Evolutionary conservation across 1,139 yeast species (phyloP), one percentile per base, ranked within the genome.

Genomic region (Protomyces macrosporus): DNA sequence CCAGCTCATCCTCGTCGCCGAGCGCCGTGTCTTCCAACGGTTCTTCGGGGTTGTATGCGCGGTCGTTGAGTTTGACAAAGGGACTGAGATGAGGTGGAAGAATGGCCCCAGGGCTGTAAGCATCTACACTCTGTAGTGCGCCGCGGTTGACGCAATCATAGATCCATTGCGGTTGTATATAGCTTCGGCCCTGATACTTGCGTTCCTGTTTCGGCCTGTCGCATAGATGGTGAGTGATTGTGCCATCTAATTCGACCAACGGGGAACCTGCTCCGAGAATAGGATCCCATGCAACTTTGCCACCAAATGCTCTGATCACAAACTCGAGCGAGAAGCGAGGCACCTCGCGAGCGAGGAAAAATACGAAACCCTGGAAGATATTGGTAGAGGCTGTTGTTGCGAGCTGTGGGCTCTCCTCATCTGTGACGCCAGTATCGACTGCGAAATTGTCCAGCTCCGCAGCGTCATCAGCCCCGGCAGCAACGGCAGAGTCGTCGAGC

Each of bases 81-180:
- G 99, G 99, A 64, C 96, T 88, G 73, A 95, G 81, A 76, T 93
- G 98, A 52, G 98, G 98, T 55, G 98, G 98, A 68, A 95, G 81
- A 7, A 90, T 79, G 77, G 93, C 98, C 65, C 99, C 98, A 3
- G 97, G 96, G 53, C 95, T 88, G 74, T 93, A 93, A 65, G 80
- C 81, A 65, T 86, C 85, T 34, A 88, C 97, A 45, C 93, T 83
- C 65, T 88, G 80, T 68, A 93, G 80, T 68, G 82, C 81, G 60
- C 84, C 83, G 77, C 87, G 87, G 78, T 93, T 93, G 69, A 95
- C 80, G 72, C 89, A 86, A 75, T 93, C 99, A 75, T 93, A 91
- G 57, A 93, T 80, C 98, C 98, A 95, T 79, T 93, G 98, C 40
- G 99, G 98, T 78, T 93, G 98, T 60, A 91, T 76, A 73, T 95